Conservation (phyloP, 2,329 filamentous ascomycete genomes). For the Stachybotrys echinatus region DNA sequence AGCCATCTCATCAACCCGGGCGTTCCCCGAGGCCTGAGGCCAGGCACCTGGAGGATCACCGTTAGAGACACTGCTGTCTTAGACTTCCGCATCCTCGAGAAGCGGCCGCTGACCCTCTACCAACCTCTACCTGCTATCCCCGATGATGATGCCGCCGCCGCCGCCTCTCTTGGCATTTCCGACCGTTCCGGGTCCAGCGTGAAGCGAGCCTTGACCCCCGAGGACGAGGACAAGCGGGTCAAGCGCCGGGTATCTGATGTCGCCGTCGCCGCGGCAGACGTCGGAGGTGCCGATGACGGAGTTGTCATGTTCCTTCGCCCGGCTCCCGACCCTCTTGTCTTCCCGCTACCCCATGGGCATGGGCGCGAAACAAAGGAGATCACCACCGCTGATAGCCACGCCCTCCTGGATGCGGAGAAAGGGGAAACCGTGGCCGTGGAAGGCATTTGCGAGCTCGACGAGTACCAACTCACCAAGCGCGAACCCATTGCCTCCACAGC, state of each 20-base stretch:
- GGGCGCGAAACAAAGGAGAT: conserved; percentile 42
- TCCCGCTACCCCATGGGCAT: conserved; percentile 43
- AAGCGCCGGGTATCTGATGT: conserved; percentile 31
- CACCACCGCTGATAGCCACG: conserved; percentile 38
- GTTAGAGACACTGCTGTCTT: conserved; percentile 44
- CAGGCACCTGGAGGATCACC: conserved; percentile 53
- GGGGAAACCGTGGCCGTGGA: conserved; percentile 45
- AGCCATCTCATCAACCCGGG: conserved; percentile 38
- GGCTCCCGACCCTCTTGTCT: conserved; percentile 43
- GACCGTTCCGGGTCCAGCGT: conserved; percentile 38
- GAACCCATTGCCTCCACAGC: conserved; percentile 51
- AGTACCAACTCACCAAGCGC: conserved; percentile 50
- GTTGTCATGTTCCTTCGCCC: conserved; percentile 51
- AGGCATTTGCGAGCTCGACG: conserved; percentile 44
- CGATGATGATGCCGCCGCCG: conserved; percentile 17
- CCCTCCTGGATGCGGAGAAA: conserved; percentile 44
- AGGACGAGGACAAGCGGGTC: conserved; percentile 40
- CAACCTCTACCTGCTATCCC: conserved; percentile 21
- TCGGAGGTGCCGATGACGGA: conserved; percentile 29
- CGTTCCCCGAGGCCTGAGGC: conserved; percentile 40
- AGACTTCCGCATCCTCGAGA: conserved; percentile 54
- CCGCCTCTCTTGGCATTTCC: conserved; percentile 21
- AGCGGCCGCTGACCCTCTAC: conserved; percentile 39
- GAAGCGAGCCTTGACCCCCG: conserved; percentile 44
- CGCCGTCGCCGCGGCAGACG: conserved; percentile 12